phyloP scores from a whole-genome alignment of 805 yeast species.

The Naumovozyma castellii region DNA sequence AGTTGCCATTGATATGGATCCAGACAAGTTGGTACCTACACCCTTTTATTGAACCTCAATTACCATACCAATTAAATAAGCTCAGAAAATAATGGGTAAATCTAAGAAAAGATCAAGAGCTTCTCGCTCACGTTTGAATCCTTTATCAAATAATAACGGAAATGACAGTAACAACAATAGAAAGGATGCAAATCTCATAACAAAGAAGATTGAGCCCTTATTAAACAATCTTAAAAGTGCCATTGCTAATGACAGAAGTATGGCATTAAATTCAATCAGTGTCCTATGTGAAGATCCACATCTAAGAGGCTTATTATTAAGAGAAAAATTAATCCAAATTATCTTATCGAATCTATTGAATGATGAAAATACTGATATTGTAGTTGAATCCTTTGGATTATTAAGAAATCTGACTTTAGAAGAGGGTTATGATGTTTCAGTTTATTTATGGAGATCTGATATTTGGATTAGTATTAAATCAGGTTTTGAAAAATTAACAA shows the following conservation, averaged over 20 bases:
- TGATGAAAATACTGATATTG: slow-evolving; percentile 64
- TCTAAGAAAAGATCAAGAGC: slow-evolving; percentile 57
- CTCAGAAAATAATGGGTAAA: slow-evolving; percentile 57
- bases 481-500: slow-evolving; percentile 42
- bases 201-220: slow-evolving; percentile 57
- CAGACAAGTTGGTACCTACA: no score
- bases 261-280: slow-evolving; percentile 67
- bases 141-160: slow-evolving; percentile 20
- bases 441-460: slow-evolving; percentile 66
- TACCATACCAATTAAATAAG: no score
- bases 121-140: slow-evolving; percentile 33
- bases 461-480: slow-evolving; percentile 55
- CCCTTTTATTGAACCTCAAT: no score
- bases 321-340: slow-evolving; percentile 59
- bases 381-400: slow-evolving; percentile 72
- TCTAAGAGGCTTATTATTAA: slow-evolving; percentile 53
- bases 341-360: slow-evolving; percentile 55
- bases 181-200: slow-evolving; percentile 41
- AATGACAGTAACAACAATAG: slow-evolving; percentile 26
- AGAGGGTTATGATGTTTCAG: slow-evolving; percentile 78
- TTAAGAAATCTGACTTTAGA: slow-evolving; percentile 72
- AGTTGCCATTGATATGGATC: no score
- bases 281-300: slow-evolving; percentile 60
- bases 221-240: slow-evolving; percentile 53
- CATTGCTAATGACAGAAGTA: slow-evolving; percentile 60